Evolutionary conservation across 805 yeast species (phyloP).

Genomic region (Yamadazyma sp.): DNA sequence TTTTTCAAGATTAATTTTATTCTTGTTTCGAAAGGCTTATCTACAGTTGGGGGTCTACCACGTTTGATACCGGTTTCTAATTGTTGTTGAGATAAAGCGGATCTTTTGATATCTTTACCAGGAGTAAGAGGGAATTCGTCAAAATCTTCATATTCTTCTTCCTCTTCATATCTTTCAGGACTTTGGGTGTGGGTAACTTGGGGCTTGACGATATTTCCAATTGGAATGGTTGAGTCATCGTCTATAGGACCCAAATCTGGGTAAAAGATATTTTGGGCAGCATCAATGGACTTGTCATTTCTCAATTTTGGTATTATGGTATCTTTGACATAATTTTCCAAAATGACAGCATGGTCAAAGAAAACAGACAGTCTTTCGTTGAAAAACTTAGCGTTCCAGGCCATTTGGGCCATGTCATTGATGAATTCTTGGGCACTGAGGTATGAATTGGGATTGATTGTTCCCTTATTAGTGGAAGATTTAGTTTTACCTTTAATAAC

Average conservation of each 20-base stretch:
- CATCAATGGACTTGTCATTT: conserved; percentile 36
- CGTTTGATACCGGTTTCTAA: conserved; percentile 57
- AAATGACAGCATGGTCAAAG: conserved; percentile 62
- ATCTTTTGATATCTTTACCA: conserved; percentile 1
- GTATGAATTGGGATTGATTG: conserved; percentile 57
- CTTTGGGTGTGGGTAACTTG: background rate
- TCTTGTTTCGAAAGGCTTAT: conserved; percentile 87
- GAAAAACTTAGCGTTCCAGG: conserved; percentile 87
- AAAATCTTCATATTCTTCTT: conserved; percentile 14
- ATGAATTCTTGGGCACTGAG: conserved; percentile 64
- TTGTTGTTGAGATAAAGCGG: conserved; percentile 4
- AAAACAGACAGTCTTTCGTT: conserved; percentile 69
- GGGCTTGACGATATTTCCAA: conserved; percentile 1
- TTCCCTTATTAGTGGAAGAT: conserved; percentile 24
- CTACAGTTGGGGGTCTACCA: conserved; percentile 90
- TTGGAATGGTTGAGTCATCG: conserved; percentile 25
- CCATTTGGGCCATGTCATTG: conserved; percentile 75
- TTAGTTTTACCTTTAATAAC: conserved; percentile 38
- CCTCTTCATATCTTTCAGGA: conserved; percentile 16
- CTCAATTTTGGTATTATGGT: conserved; percentile 48
- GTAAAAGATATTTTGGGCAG: conserved; percentile 39
- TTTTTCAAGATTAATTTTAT: conserved; percentile 83
- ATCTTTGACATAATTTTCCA: conserved; percentile 50
- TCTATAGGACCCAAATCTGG: conserved; percentile 74
- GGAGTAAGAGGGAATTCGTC: conserved; percentile 8